phyloP scores from a whole-genome alignment of 306 rosid species.

The Astragalus glycyphyllos region DNA sequence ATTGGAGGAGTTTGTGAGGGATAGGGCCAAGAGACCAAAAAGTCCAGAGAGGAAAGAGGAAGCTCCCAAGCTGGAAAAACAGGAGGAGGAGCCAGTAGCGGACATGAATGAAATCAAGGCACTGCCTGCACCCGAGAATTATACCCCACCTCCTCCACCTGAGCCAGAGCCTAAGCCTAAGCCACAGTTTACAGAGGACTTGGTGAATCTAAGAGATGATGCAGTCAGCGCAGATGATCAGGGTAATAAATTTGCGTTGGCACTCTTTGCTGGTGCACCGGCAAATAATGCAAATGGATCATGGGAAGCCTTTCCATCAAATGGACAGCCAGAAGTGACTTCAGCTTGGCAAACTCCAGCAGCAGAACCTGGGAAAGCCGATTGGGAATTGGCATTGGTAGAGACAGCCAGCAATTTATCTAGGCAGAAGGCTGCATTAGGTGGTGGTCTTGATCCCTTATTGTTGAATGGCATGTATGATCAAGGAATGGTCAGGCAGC shows the following conservation, averaged over 20 bases:
- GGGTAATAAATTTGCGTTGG: constrained; percentile 83
- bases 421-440: constrained; percentile 71
- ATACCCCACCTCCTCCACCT: constrained; percentile 75
- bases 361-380: constrained; percentile 88
- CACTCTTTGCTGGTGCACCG: constrained; percentile 86
- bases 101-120: constrained; percentile 96
- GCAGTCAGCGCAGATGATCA: constrained; percentile 78
- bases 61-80: constrained; percentile 55
- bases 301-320: constrained; percentile 94
- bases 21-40: constrained; percentile 80
- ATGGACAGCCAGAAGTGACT: constrained; percentile 85
- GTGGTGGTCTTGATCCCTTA: constrained; percentile 92
- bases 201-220: constrained; percentile 89
- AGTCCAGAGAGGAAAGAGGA: constrained; percentile 85
- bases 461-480: constrained; percentile 95
- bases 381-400: constrained; percentile 98
- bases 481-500: constrained; percentile 96
- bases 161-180: constrained; percentile 69
- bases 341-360: constrained; percentile 99
- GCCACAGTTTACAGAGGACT: constrained; percentile 58
- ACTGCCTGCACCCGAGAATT: constrained; percentile 85
- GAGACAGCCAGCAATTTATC: constrained; percentile 90
- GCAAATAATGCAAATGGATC: constrained; percentile 76
- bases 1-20: constrained; percentile 95
- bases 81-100: constrained; percentile 75